Evolutionary conservation across 2,329 filamentous ascomycete genomes (phyloP).

Genomic region (Aspergillus floridensis): DNA sequence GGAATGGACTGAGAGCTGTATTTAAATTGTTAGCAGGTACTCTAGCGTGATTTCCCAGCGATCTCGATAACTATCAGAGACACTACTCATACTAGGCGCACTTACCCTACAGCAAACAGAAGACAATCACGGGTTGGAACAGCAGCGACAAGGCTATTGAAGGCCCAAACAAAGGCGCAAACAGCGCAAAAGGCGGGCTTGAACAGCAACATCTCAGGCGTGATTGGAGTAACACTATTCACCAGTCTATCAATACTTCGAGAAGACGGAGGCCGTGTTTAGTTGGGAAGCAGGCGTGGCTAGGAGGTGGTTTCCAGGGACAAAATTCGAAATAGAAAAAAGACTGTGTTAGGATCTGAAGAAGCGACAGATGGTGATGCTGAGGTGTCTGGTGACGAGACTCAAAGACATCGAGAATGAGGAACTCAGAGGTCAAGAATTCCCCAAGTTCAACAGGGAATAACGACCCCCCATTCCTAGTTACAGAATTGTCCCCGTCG

Average conservation of each 20-base stretch:
- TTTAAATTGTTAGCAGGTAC: conserved; percentile 20
- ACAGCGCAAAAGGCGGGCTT: conserved; percentile 36
- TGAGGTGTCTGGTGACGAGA: not conserved
- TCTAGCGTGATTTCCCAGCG: not conserved
- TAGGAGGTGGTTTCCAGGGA: not conserved
- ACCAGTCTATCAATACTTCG: not conserved
- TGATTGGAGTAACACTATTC: not conserved
- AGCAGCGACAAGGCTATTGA: conserved; percentile 43
- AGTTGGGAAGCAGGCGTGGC: not conserved
- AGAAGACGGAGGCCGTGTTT: not conserved
- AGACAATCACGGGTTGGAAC: conserved; percentile 52
- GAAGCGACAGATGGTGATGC: not conserved
- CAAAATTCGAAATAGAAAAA: not conserved
- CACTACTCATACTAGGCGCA: not conserved
- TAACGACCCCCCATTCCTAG: not conserved
- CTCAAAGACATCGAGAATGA: not conserved
- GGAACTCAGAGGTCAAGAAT: not conserved
- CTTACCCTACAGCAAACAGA: conserved; percentile 52
- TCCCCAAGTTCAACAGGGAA: not conserved
- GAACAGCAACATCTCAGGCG: conserved; percentile 44
- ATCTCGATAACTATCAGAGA: not conserved
- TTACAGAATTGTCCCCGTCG: not conserved
- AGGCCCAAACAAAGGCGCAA: conserved; percentile 45
- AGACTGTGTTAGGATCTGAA: not conserved
- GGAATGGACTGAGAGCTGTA: conserved; percentile 37